Evolutionary conservation across 1,284 basidiomycete species (phyloP).

Genomic region (Malassezia equina): DNA sequence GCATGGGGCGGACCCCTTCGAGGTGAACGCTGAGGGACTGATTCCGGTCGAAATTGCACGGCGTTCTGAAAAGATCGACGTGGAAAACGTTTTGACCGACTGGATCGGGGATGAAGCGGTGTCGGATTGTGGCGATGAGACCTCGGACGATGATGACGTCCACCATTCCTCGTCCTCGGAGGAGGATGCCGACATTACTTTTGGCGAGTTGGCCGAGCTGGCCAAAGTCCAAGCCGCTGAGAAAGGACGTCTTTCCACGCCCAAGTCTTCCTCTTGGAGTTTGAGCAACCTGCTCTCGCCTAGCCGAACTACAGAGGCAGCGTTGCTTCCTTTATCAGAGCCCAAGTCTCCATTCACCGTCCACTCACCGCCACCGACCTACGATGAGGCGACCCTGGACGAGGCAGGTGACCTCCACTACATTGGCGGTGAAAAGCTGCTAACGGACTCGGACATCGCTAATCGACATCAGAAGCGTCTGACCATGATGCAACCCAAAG

Average conservation of each 20-base stretch:
- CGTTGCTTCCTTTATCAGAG: neutral
- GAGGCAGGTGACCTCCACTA: conserved; percentile 2
- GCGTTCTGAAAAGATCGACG: conserved; percentile 53
- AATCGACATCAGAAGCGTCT: neutral
- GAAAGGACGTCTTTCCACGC: neutral
- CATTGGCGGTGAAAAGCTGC: conserved; percentile 15
- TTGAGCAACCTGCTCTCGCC: neutral
- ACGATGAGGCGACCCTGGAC: conserved; percentile 16
- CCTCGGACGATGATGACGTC: conserved; percentile 11
- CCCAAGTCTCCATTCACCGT: neutral
- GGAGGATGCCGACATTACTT: conserved; percentile 21
- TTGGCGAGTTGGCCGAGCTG: conserved; percentile 8
- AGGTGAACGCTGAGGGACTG: conserved; percentile 66
- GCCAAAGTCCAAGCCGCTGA: neutral
- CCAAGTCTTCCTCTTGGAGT: neutral
- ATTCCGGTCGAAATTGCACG: conserved; percentile 67
- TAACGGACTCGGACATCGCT: neutral
- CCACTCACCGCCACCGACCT: conserved; percentile 14
- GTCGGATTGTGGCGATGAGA: conserved; percentile 1
- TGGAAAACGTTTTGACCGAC: conserved; percentile 48
- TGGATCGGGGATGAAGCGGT: neutral
- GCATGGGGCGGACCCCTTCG: conserved; percentile 67
- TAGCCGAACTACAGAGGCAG: neutral
- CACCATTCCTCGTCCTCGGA: neutral
- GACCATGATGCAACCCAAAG: neutral